Percentiles rank a stretch among this genome's conserved stretches.
phyloP scores from a whole-genome alignment of 306 rosid species.

The Macrotyloma uniflorum region DNA sequence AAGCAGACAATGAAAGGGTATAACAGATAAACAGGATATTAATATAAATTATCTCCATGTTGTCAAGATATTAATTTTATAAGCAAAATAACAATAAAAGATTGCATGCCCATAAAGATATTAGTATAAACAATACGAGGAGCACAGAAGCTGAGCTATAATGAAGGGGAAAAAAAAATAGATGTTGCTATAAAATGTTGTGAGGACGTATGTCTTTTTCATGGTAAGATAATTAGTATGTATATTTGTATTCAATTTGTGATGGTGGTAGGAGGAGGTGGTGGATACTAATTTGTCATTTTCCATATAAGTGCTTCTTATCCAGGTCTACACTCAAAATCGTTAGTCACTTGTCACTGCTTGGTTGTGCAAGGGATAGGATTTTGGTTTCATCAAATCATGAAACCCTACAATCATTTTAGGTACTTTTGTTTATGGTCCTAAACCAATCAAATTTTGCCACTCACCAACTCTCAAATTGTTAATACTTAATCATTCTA shows the following conservation, averaged over 20 bases:
- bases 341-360: conserved; percentile 16
- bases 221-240: neutral
- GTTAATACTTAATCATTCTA: neutral
- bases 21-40: neutral
- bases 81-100: neutral
- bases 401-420: neutral
- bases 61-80: neutral
- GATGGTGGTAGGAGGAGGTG: neutral
- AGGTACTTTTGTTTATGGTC: neutral
- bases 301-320: neutral
- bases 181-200: neutral
- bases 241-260: neutral
- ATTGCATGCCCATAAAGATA: neutral
- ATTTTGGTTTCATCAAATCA: conserved; percentile 1
- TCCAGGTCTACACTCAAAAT: neutral
- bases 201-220: neutral
- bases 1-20: neutral
- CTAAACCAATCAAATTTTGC: neutral
- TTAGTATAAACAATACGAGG: neutral
- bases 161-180: neutral
- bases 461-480: neutral
- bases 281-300: conserved; percentile 1
- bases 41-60: neutral
- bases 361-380: conserved; percentile 17
- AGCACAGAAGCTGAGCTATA: neutral